These are phyloP conservation scores for Pyrenula massariospora DNA, from an alignment of 495 filamentous ascomycete genomes.

Conservation along the genomic window DNA sequence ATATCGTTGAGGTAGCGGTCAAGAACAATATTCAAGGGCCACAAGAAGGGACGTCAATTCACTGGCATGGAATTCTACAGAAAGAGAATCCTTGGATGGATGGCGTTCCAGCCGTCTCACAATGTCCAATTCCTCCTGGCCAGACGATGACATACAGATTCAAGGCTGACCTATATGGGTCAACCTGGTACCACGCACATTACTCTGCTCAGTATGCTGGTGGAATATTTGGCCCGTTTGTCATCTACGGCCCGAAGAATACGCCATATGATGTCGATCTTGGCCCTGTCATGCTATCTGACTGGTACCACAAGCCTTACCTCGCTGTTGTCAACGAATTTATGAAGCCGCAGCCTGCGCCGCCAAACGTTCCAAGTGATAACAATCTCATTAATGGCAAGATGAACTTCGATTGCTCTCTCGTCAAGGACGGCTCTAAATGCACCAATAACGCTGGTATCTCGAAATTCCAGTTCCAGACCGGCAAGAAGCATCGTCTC, in stretches of 20 bases:
- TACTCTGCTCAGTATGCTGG: conserved; percentile 30
- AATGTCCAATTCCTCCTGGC: conserved; percentile 41
- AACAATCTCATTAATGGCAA: conserved; percentile 29
- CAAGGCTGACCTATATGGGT: conserved; percentile 27
- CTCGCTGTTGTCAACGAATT: conserved; percentile 14
- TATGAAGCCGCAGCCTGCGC: conserved; percentile 2
- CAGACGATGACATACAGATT: conserved; percentile 22
- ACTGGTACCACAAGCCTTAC: conserved; percentile 24
- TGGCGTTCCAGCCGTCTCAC: conserved; percentile 35
- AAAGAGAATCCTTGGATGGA: conserved; percentile 24
- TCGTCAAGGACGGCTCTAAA: neutral
- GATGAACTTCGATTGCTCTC: conserved; percentile 10
- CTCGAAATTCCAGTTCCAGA: conserved; percentile 18
- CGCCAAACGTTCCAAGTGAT: conserved; percentile 5
- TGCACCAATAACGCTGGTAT: conserved; percentile 21
- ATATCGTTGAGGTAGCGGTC: conserved; percentile 43
- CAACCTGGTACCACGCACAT: conserved; percentile 37
- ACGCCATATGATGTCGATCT: conserved; percentile 47
- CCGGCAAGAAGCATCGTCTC: conserved; percentile 38
- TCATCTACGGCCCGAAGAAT: conserved; percentile 47
- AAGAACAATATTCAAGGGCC: conserved; percentile 43
- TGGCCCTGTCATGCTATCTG: conserved; percentile 32
- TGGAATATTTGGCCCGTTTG: conserved; percentile 39
- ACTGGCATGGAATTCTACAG: conserved; percentile 38
- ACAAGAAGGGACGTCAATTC: conserved; percentile 29